Evolutionary conservation across 2,329 filamentous ascomycete genomes (phyloP), one percentile per base, ranked within the genome.

Genomic region (Ophiocordyceps australis): DNA sequence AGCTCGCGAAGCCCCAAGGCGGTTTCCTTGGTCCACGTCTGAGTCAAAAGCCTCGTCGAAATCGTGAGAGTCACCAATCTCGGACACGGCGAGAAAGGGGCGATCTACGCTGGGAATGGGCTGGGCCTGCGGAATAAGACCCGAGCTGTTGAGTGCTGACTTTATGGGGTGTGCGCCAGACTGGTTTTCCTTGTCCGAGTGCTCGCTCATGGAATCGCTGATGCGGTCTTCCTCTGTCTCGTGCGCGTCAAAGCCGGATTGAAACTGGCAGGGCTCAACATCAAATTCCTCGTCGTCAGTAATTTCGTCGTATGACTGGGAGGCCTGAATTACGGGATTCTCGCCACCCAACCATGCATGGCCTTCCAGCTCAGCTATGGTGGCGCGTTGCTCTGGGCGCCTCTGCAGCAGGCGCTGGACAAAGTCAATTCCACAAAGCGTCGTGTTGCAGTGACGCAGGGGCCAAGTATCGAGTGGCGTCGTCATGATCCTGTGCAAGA

Each of bases 401-500:
- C 70, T 69, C 35, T 82, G 72, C 5, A 95, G 67, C 67, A 94
- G 89, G n/a, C 59, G 57, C 11, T 57, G 54, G 17, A 95, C 55
- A 37, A 93, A 79, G 35, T 83, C 65, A 24, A 91, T 68, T 9
- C 75, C 79, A 3, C 57, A 46, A 2, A 65, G 53, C 0, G 82
- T 82, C 7, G 89, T 57, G 0, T 57, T 54, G 8, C 49, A 52
- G 5, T 53, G 43, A 8, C 64, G 50, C 14, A 95, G 56, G 1
- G 80, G 71, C 10, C 53, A 47, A 9, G 68, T 63, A 38, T 92
- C 69, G 5, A 89, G 54, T 1, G 68, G 58, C 4, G 63, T 73
- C 5, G 72, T 80, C 78, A 94, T 93, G 43, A 95, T 89, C 35
- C 72, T 78, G 33, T 81, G 62, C 30, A 93, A 65, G 50, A 95